phyloP scores from a whole-genome alignment of 352 stramenopile species.

The Globisporangium alternatum region DNA sequence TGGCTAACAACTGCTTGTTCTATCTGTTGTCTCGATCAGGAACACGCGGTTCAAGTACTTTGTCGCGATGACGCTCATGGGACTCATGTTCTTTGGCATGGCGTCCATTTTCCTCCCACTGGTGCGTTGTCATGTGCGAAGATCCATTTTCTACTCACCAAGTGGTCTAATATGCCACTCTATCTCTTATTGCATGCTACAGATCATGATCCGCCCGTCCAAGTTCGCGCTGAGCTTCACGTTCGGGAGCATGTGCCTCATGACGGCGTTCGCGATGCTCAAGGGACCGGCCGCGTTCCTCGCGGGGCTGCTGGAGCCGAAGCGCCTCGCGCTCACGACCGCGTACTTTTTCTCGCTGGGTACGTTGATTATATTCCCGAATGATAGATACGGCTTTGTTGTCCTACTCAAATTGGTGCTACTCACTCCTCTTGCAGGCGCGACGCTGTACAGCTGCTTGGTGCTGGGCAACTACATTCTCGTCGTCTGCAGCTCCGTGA shows the following conservation, averaged over 20 bases:
- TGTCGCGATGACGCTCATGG: constrained; percentile 65
- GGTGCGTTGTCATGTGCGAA: constrained; percentile 17
- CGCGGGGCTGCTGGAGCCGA: constrained; percentile 54
- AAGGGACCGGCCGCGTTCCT: constrained; percentile 62
- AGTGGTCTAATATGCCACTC: background rate
- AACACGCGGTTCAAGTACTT: constrained; percentile 83
- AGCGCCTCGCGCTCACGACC: constrained; percentile 59
- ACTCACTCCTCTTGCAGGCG: constrained; percentile 22
- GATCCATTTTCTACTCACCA: background rate
- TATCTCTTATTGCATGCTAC: background rate
- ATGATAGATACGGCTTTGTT: background rate
- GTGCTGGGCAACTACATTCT: constrained; percentile 81
- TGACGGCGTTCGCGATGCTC: constrained; percentile 76
- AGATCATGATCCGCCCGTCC: constrained; percentile 77
- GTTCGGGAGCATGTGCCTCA: constrained; percentile 71
- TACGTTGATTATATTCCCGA: constrained; percentile 19
- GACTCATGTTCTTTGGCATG: constrained; percentile 82
- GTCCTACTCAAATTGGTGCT: background rate
- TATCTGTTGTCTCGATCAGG: constrained; percentile 24
- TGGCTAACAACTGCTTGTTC: background rate
- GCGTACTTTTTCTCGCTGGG: constrained; percentile 71
- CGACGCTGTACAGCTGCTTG: constrained; percentile 81
- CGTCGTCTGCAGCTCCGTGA: constrained; percentile 73
- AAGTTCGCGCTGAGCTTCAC: constrained; percentile 86
- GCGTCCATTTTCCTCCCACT: constrained; percentile 74